Base-by-base conservation (phyloP, 768 basidiomycete species). In the Amylocystis lapponica region DNA sequence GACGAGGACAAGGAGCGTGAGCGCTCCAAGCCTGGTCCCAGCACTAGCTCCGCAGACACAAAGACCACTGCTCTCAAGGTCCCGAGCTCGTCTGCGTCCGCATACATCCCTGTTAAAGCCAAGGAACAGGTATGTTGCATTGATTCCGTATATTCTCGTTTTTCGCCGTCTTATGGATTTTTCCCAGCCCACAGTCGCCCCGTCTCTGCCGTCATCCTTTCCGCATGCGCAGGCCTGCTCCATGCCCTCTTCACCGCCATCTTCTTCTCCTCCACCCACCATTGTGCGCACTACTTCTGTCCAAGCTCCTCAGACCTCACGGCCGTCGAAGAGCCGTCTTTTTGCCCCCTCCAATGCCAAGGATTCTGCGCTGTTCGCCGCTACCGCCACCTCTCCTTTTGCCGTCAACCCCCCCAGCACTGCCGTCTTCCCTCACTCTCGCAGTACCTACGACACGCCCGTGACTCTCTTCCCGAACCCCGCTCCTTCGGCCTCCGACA, bases 1-100 rank as follows among this genome's bases (percentile, higher is more conserved):
- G 86, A 87, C 45, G 83, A 86, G 48, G 83, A 86, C 49, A 66
- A 73, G 35, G 81, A 84, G 55, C 47, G 56, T 48, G 83, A 86
- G 49, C 49, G 56, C 49, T 35, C 47, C 54, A 49, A 47, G 54
- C 41, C 52, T 41, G 43, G 54, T 46, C 41, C 49, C 51, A 31
- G 36, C 7, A 34, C 22, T n/a, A n/a, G n/a, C n/a, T n/a, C n/a
- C n/a, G n/a, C n/a, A n/a, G n/a, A n/a, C n/a, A n/a, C n/a, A n/a
- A n/a, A n/a, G n/a, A n/a, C n/a, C n/a, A n/a, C n/a, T n/a, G n/a
- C n/a, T n/a, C n/a, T n/a, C n/a, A n/a, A n/a, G n/a, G n/a, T n/a
- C n/a, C n/a, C 20, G 56, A 31, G 51, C 16, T 49, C 58, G 26
- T 7, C 51, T 19, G 22, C 47, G 9, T 16, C 53, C 10, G 34